A percentile compares a stretch with the other conserved stretches of the same genome.
Evolutionary conservation across 2,329 filamentous ascomycete genomes (phyloP).

Genomic region (Akanthomyces dipterigenus): DNA sequence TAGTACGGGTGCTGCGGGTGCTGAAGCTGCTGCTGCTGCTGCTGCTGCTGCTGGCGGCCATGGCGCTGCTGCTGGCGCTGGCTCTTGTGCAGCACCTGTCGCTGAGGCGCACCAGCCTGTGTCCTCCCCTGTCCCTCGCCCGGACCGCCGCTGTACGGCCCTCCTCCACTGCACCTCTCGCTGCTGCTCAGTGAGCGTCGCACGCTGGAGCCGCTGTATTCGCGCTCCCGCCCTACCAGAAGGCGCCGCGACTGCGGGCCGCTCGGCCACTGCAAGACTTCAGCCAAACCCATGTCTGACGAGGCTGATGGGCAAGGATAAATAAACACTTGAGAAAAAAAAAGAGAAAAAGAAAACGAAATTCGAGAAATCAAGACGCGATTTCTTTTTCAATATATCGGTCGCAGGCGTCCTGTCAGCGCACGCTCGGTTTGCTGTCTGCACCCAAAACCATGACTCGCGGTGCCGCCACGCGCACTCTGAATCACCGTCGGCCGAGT

Average conservation of each 20-base stretch:
- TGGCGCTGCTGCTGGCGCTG: background rate
- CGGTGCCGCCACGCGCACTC: background rate
- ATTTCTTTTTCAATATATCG: background rate
- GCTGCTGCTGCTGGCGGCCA: background rate
- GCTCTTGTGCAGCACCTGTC: background rate
- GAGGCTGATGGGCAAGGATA: background rate
- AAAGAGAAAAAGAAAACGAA: background rate
- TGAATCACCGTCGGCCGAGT: background rate
- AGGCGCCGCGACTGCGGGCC: background rate
- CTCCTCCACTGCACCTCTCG: background rate
- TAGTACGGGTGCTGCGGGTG: too few relatives aligned
- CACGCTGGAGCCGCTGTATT: background rate
- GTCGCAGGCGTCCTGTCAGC: background rate
- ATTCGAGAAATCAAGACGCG: background rate
- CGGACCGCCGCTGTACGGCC: background rate
- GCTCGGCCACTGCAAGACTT: slow-evolving; percentile 9
- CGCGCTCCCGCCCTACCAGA: background rate
- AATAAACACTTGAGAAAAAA: background rate
- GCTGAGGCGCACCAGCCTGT: background rate
- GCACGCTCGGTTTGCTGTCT: background rate
- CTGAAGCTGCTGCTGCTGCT: background rate
- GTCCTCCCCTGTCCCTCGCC: background rate
- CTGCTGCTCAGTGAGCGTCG: background rate
- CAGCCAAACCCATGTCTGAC: slow-evolving; percentile 2
- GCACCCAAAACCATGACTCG: background rate